Percentiles rank a stretch among this genome's conserved stretches.
phyloP scores from a whole-genome alignment of 495 filamentous ascomycete genomes.

The Penicillium parvum region DNA sequence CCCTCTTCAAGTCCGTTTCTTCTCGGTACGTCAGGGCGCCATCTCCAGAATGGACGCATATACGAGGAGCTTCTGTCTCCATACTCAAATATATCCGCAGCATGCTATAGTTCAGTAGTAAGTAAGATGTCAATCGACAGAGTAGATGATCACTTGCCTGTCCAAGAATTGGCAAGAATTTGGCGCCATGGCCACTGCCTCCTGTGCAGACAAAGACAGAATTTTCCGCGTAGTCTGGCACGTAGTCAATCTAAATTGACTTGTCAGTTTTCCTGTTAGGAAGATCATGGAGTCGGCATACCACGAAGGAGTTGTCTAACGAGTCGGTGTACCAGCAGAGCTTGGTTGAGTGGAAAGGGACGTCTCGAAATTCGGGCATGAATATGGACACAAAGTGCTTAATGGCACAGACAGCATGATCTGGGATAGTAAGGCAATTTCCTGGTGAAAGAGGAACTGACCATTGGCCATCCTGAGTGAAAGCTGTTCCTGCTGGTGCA shows the following conservation, averaged over 20 bases:
- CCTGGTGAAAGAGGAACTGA: constrained; percentile 12
- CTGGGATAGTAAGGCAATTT: constrained; percentile 3
- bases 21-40: constrained; percentile 11
- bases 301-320: constrained; percentile 19
- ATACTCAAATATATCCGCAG: constrained; percentile 18
- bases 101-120: constrained; percentile 9
- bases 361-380: constrained; percentile 9
- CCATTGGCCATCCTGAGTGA: constrained; percentile 15
- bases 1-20: constrained; percentile 18
- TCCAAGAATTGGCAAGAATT: constrained; percentile 19
- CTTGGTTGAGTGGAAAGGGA: constrained; percentile 17
- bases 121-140: background rate
- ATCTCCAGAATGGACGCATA: constrained; percentile 19
- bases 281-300: no score
- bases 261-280: background rate
- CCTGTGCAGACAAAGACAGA: constrained; percentile 20
- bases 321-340: constrained; percentile 24
- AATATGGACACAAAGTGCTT: constrained; percentile 16
- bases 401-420: constrained; percentile 6
- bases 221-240: constrained; percentile 12
- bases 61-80: constrained; percentile 13
- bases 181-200: constrained; percentile 20
- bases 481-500: constrained; percentile 9
- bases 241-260: constrained; percentile 11
- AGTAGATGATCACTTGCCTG: constrained; percentile 1